Evolutionary conservation across 2,329 filamentous ascomycete species (phyloP), one percentile per base, ranked within the genome.

Genomic region (Xylariaceae sp.): DNA sequence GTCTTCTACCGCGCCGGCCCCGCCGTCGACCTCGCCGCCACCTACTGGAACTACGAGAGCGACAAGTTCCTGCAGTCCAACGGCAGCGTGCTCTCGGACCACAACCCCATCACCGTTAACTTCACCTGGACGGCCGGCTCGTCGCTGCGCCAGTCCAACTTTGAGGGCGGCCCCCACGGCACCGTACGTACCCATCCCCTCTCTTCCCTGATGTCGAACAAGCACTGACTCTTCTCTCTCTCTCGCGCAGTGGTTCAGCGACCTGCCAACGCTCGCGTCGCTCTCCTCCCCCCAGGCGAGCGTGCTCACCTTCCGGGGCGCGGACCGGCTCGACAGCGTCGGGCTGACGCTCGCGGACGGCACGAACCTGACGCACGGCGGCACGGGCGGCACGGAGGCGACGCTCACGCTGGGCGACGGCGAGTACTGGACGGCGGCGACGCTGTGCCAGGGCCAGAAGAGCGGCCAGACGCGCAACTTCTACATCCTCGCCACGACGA

Each of bases 201-300:
- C n/a, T n/a, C n/a, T n/a, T n/a, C n/a, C n/a, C n/a, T n/a, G n/a
- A n/a, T n/a, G n/a, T n/a, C n/a, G n/a, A n/a, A n/a, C n/a, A n/a
- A n/a, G n/a, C n/a, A n/a, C n/a, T n/a, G n/a, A n/a, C n/a, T n/a
- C n/a, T n/a, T n/a, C n/a, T n/a, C n/a, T n/a, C n/a, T n/a, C n/a
- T n/a, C n/a, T n/a, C n/a, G n/a, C n/a, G n/a, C n/a, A n/a, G n/a
- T 77, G 68, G 68, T 78, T 73, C 56, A 75, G 64, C 47, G 74
- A 77, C 43, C 53, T 70, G n/a, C 45, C 60, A 12, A 42, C 55
- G 3, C 45, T 73, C 1, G 43, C 60, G 4, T 40, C 54, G 19
- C 49, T 47, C 30, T 26, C 24, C 21, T 33, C 51, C 26, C 45
- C 54, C 26, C 59, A 57, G 33, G 52, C 55, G 1, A 53, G 59